Conservation (phyloP, 192 early-diverging fungal genomes). For the Oehlia diaphana region DNA sequence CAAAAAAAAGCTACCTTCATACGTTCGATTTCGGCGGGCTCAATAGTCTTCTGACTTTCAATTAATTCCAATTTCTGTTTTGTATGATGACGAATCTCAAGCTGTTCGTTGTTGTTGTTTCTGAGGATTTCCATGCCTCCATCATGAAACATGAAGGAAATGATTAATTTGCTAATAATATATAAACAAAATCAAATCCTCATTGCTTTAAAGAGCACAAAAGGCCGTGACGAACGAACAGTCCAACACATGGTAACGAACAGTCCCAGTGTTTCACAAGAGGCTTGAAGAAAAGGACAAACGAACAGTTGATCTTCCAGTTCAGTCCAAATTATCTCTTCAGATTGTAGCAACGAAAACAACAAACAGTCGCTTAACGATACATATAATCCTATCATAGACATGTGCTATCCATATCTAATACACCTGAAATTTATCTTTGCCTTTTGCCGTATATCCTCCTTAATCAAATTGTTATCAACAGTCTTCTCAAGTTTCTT, state of each 20-base stretch:
- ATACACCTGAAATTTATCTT: not conserved
- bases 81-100: not conserved
- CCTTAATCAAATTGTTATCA: conserved; percentile 19
- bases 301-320: conserved; percentile 31
- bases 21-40: not conserved
- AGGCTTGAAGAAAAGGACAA: conserved; percentile 25
- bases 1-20: conserved; percentile 16
- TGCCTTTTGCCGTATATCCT: not conserved
- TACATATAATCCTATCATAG: conserved; percentile 30
- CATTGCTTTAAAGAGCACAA: not conserved
- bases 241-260: conserved; percentile 29
- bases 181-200: not conserved
- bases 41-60: conserved; percentile 17
- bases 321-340: conserved; percentile 29
- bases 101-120: not conserved
- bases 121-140: conserved; percentile 25
- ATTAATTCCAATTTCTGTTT: not conserved
- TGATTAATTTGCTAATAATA: not conserved
- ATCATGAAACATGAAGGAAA: conserved; percentile 16
- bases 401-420: not conserved
- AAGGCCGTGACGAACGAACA: conserved; percentile 29
- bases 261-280: conserved; percentile 21
- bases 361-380: conserved; percentile 23
- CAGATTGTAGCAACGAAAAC: conserved; percentile 18
- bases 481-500: conserved; percentile 19